Percentiles rank a stretch among this genome's conserved stretches.
Evolutionary conservation across 257 asterid species (phyloP).

Genomic region (Solanum lignicaule): DNA sequence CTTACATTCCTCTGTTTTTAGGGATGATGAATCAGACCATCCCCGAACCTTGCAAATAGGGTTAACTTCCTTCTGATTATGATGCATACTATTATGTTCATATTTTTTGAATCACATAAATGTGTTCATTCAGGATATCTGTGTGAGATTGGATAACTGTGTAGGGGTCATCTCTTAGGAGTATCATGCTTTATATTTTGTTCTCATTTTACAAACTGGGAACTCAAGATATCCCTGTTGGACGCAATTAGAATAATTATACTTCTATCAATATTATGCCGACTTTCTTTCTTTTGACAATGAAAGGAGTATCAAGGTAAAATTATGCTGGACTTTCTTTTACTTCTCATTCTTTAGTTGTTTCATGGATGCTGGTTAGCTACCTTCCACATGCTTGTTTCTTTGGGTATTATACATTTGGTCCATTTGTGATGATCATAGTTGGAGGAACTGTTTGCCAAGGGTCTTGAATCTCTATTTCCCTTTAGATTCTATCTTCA

Average conservation of each 20-base stretch:
- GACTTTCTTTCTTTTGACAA: neutral
- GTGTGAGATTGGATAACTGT: neutral
- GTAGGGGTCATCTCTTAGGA: neutral
- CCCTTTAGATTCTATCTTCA: neutral
- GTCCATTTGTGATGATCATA: neutral
- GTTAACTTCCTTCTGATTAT: neutral
- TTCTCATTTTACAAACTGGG: neutral
- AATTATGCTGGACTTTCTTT: neutral
- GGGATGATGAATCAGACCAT: neutral
- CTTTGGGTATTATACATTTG: neutral
- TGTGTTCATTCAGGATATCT: neutral
- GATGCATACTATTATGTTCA: neutral
- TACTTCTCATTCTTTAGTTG: neutral
- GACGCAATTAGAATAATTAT: neutral
- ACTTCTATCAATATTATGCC: neutral
- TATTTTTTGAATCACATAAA: neutral
- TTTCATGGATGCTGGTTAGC: neutral
- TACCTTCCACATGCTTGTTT: neutral
- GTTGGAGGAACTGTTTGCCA: neutral
- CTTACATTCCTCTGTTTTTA: neutral
- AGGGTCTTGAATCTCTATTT: neutral
- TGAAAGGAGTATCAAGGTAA: neutral
- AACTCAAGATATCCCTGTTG: neutral
- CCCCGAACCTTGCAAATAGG: neutral
- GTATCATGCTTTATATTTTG: neutral